phyloP scores from a whole-genome alignment of 805 yeast species.

The Metschnikowia orientalis region DNA sequence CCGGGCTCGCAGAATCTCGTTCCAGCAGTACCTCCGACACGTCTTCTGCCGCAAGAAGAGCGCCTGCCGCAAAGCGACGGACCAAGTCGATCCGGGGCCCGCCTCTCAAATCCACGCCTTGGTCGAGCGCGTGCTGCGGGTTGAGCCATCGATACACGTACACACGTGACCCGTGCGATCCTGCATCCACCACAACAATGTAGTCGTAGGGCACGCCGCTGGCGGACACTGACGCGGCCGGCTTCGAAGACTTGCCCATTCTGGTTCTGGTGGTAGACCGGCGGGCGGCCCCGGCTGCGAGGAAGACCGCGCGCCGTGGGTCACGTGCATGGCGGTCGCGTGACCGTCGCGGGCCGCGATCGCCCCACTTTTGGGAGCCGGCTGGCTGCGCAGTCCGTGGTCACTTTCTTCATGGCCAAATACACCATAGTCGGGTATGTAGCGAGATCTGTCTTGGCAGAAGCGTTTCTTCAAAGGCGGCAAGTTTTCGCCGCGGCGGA shows the following conservation, averaged over 20 bases:
- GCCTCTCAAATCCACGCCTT: conserved; percentile 16
- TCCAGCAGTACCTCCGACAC: background rate
- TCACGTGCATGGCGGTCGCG: background rate
- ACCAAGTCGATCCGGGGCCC: conserved; percentile 8
- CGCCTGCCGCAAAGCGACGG: conserved; percentile 4
- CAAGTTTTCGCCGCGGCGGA: no score
- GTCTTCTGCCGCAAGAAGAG: background rate
- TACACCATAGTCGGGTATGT: conserved; percentile 14
- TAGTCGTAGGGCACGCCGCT: conserved; percentile 54
- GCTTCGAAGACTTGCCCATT: conserved; percentile 2
- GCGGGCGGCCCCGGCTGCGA: background rate
- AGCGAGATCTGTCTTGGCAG: no score
- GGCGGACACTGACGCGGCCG: conserved; percentile 19
- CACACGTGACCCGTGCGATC: conserved; percentile 62
- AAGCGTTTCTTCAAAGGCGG: no score
- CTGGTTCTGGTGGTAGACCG: background rate
- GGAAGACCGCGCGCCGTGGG: background rate
- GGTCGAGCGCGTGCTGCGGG: conserved; percentile 27
- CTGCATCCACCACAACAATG: conserved; percentile 59
- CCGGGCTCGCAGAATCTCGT: no score
- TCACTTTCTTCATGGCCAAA: conserved; percentile 6
- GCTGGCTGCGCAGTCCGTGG: no score
- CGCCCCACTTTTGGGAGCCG: no score
- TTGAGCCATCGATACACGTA: conserved; percentile 55
- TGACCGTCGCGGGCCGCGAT: no score